Conservation (phyloP, 805 yeast species). For the Monosporozyma aerobia region DNA sequence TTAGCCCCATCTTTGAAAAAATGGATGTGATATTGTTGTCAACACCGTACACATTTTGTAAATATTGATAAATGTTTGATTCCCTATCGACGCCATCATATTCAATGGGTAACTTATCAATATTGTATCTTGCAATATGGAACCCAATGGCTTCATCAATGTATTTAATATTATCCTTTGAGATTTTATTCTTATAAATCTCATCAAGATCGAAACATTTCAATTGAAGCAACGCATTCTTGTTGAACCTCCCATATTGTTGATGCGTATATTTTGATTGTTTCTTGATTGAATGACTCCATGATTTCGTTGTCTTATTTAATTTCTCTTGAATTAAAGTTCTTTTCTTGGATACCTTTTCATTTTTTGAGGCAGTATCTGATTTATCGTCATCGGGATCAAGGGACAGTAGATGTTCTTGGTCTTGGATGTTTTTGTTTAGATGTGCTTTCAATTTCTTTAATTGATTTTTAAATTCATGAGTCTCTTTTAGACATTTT, state of each 20-base stretch:
- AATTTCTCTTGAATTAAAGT: conserved; percentile 24
- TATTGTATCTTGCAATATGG: conserved; percentile 42
- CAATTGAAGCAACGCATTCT: conserved; percentile 20
- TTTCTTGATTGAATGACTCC: conserved; percentile 26
- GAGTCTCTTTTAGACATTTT: conserved; percentile 22
- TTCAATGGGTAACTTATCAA: conserved; percentile 30
- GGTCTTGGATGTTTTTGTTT: conserved; percentile 25
- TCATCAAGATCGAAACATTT: conserved; percentile 28
- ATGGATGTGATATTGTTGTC: conserved; percentile 25
- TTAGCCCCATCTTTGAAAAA: conserved; percentile 36
- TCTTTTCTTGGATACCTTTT: conserved; percentile 13
- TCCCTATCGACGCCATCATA: conserved; percentile 11
- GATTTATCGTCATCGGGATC: background rate
- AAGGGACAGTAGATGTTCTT: background rate
- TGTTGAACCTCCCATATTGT: conserved; percentile 23
- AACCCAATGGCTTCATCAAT: conserved; percentile 37
- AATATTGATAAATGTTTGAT: conserved; percentile 18
- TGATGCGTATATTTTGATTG: conserved; percentile 21
- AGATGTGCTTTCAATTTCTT: conserved; percentile 36
- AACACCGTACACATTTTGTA: conserved; percentile 26
- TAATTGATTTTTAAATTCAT: conserved; percentile 31
- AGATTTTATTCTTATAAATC: conserved; percentile 29
- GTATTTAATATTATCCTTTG: conserved; percentile 14
- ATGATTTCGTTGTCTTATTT: conserved; percentile 22
- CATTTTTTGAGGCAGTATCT: conserved; percentile 1